These are phyloP conservation scores for Diaporthe capsici DNA, from an alignment of 2,329 filamentous ascomycete species.

Conservation along the genomic window DNA sequence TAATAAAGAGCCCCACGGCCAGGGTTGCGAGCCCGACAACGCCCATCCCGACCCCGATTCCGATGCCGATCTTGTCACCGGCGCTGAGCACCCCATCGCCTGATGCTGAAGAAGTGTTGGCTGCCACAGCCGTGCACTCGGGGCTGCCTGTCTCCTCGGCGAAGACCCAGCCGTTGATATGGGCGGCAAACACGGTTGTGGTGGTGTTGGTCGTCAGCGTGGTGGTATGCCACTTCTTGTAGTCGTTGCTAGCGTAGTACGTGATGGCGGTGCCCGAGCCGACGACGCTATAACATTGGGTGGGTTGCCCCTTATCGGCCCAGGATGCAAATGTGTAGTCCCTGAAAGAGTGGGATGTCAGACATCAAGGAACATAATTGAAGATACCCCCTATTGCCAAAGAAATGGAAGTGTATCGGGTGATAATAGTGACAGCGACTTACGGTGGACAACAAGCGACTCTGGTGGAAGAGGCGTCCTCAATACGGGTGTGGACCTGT, in stretches of 20 bases:
- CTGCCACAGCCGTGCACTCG: too few relatives aligned
- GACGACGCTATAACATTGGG: background rate
- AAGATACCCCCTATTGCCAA: background rate
- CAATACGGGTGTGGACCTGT: background rate
- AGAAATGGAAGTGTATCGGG: background rate
- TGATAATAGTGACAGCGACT: background rate
- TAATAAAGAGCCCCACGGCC: background rate
- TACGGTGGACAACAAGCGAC: conserved; percentile 10
- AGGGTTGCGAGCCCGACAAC: background rate
- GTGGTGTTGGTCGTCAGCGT: background rate
- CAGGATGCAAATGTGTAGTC: background rate
- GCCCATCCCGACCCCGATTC: background rate
- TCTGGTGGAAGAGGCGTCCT: background rate
- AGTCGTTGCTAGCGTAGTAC: background rate
- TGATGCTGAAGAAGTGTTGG: background rate
- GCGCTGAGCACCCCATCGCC: background rate
- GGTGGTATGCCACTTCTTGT: background rate
- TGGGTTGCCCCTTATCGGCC: background rate
- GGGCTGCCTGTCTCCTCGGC: background rate
- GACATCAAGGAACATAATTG: background rate
- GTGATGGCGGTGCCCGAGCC: background rate
- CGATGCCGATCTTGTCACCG: background rate
- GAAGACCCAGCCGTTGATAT: conserved; percentile 18
- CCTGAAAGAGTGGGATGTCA: background rate
- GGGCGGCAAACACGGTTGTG: background rate